Conservation (phyloP, 305 asterid genomes). For the Plantago coronopus region DNA sequence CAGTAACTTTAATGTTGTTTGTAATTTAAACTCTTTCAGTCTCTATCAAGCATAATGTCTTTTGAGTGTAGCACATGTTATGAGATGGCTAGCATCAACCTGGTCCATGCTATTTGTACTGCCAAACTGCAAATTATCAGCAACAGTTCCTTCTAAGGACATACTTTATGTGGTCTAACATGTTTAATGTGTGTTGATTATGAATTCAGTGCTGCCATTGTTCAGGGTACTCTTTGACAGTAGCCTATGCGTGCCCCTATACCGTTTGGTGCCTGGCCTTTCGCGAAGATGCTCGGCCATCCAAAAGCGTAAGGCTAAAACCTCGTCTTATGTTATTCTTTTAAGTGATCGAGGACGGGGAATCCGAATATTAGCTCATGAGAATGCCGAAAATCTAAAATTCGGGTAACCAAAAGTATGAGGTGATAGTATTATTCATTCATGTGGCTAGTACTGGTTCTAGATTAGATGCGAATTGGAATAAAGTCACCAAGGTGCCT, state of each 20-base stretch:
- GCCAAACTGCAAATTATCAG: conserved; percentile 5
- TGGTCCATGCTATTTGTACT: conserved; percentile 1
- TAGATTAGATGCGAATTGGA: conserved; percentile 33
- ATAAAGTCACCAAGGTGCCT: conserved; percentile 37
- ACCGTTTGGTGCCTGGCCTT: neutral
- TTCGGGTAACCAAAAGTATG: conserved; percentile 43
- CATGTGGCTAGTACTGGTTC: conserved; percentile 42
- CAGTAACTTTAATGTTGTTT: conserved; percentile 8
- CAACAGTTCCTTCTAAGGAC: neutral
- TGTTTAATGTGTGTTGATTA: neutral
- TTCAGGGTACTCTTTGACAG: neutral
- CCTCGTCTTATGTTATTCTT: conserved; percentile 20
- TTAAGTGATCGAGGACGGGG: conserved; percentile 33
- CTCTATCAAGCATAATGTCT: conserved; percentile 5
- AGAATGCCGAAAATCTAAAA: conserved; percentile 30
- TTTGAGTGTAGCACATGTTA: conserved; percentile 9
- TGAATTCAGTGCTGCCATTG: neutral
- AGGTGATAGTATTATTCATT: conserved; percentile 24
- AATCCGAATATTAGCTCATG: conserved; percentile 42
- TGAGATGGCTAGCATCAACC: neutral
- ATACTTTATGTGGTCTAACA: neutral
- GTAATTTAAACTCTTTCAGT: conserved; percentile 3
- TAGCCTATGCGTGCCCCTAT: neutral
- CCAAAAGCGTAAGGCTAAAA: conserved; percentile 1
- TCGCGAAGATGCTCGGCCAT: neutral